Base-by-base conservation (phyloP, 164 flowering plant genomes). In the Liriodendron chinense region DNA sequence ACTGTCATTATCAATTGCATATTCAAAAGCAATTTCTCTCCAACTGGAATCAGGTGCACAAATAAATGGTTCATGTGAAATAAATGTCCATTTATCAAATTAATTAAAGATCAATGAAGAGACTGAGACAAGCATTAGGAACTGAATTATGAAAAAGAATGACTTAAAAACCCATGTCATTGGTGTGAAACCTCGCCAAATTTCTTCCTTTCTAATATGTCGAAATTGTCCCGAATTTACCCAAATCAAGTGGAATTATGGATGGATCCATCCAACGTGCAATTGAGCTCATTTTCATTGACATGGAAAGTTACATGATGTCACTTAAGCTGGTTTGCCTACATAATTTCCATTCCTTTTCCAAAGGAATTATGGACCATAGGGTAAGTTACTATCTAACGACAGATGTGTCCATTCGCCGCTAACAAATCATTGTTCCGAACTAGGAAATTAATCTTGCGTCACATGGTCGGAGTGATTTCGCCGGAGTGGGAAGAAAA, bases 381-480 rank as follows among this genome's bases (percentile, higher is more conserved):
- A 64, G 4, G 67, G 14, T 34, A 14, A 7, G 48, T 26, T 67
- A 23, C 70, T 12, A 18, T 18, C 20, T 16, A 1, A 26, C 13
- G 14, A 67, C 14, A 7, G 14, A 14, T 34, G 25, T 18, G 47
- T 14, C 70, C 16, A 25, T 16, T 48, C 8, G 8, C n/a, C 47
- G 47, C 47, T 28, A 21, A 14, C 23, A 5, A 8, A 21, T 9
- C 20, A 26, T 21, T n/a, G 43, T 5, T 18, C 48, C 14, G n/a
- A 26, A 67, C 20, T 28, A 67, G 70, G 70, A 34, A 67, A 67
- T 67, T 67, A n/a, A 34, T 34, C 48, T 34, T 67, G n/a, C 48
- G 7, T 67, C 70, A 67, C 9, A 26, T 67, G 70, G 16, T 34
- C 48, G n/a, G 14, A 5, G 67, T 25, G 28, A 64, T 64, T 23